A percentile compares a stretch with the other conserved stretches of the same genome.
phyloP scores from a whole-genome alignment of 352 stramenopile species.

The Globisporangium nunn region DNA sequence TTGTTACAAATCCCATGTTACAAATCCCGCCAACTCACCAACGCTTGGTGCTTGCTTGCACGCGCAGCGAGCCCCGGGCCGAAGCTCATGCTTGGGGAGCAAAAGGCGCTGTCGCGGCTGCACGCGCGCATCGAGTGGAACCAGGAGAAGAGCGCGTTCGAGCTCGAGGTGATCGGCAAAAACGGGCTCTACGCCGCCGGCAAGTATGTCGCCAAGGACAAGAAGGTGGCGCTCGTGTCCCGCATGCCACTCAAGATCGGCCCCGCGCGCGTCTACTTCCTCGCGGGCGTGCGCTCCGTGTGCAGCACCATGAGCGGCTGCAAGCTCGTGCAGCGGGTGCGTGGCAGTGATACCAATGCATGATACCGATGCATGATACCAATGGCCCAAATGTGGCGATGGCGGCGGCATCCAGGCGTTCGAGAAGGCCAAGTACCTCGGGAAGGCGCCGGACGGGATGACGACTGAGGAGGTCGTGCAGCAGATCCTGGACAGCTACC shows the following conservation, averaged over 20 bases:
- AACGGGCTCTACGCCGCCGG: conserved; percentile 73
- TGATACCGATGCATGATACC: no score
- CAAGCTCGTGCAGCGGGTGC: conserved; percentile 74
- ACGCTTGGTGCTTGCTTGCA: no score
- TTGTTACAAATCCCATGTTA: not conserved
- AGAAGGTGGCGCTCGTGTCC: conserved; percentile 53
- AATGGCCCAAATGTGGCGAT: no score
- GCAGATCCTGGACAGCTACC: conserved; percentile 70
- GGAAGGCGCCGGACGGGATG: conserved; percentile 24
- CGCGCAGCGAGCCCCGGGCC: conserved; percentile 25
- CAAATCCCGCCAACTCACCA: not conserved
- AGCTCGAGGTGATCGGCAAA: conserved; percentile 74
- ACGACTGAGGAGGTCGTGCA: conserved; percentile 56
- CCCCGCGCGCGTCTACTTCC: conserved; percentile 65
- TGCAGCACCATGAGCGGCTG: conserved; percentile 79
- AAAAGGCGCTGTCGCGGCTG: conserved; percentile 71
- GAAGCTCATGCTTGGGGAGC: conserved; percentile 63
- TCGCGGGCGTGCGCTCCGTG: conserved; percentile 58
- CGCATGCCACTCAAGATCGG: conserved; percentile 81
- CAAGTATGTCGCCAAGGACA: conserved; percentile 65
- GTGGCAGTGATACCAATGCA: not conserved
- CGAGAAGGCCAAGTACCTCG: conserved; percentile 54
- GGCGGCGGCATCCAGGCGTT: conserved; percentile 34
- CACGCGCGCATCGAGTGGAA: conserved; percentile 81
- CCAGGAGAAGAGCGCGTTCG: conserved; percentile 61